Conservation (phyloP, 1,284 basidiomycete genomes). For the Papiliotrema fonsecae region DNA sequence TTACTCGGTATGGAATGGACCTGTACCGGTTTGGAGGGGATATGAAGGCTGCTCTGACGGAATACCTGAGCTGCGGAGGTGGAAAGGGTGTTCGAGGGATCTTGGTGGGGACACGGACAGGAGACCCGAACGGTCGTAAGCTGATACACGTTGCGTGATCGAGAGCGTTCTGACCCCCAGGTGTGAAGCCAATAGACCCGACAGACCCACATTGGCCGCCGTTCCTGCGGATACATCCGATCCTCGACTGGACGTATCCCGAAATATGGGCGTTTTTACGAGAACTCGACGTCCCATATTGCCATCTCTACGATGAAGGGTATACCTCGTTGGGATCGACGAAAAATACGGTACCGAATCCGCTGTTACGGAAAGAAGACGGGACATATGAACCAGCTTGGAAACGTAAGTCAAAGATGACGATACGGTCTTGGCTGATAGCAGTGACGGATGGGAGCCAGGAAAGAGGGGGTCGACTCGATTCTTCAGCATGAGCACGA, state of each 20-base stretch:
- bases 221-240: slow-evolving; percentile 89
- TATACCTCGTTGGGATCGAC: slow-evolving; percentile 96
- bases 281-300: slow-evolving; percentile 74
- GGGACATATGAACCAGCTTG: slow-evolving; percentile 36
- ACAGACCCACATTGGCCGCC: slow-evolving; percentile 85
- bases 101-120: slow-evolving; percentile 78
- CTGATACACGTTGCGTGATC: too few species aligned
- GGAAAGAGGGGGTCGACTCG: slow-evolving; percentile 57
- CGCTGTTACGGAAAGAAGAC: slow-evolving; percentile 54
- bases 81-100: slow-evolving; percentile 62
- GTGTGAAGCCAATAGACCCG: slow-evolving; percentile 64
- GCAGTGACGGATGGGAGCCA: slow-evolving; percentile 60
- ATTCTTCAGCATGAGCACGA: too few species aligned
- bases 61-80: slow-evolving; percentile 59
- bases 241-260: slow-evolving; percentile 88
- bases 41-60: slow-evolving; percentile 74
- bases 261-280: slow-evolving; percentile 87
- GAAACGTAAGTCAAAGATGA: slow-evolving; percentile 24
- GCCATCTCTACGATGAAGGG: slow-evolving; percentile 86
- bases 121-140: slow-evolving; percentile 89
- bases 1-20: slow-evolving; percentile 68
- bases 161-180: slow-evolving; percentile 34
- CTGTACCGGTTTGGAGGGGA: slow-evolving; percentile 70
- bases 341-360: slow-evolving; percentile 90
- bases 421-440: slow-evolving; percentile 2